Evolutionary conservation across 306 rosid species (phyloP).

Genomic region (Citrullus mucosospermus): DNA sequence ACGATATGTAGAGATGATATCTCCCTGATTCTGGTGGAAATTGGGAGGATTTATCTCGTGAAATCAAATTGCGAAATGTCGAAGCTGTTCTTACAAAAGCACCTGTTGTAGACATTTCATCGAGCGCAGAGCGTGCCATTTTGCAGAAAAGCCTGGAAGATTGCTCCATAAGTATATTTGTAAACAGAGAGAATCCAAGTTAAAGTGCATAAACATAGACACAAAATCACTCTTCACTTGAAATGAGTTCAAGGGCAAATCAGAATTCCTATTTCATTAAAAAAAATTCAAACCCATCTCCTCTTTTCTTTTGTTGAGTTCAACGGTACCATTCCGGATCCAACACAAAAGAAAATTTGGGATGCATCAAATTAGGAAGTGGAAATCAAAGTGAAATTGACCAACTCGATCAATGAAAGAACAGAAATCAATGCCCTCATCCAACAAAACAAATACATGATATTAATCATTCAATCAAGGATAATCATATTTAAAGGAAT

Average conservation of each 20-base stretch:
- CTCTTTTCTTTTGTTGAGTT: neutral
- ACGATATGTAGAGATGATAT: conserved; percentile 80
- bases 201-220: neutral
- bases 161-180: neutral
- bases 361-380: neutral
- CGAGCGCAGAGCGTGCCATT: conserved; percentile 69
- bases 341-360: neutral
- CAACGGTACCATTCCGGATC: neutral
- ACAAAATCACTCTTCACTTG: neutral
- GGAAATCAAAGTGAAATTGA: neutral
- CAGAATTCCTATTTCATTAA: neutral
- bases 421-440: neutral
- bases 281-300: neutral
- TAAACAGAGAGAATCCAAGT: neutral
- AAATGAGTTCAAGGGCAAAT: neutral
- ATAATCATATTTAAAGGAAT: neutral
- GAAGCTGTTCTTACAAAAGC: conserved; percentile 84
- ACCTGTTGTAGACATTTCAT: conserved; percentile 63
- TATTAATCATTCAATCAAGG: neutral
- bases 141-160: conserved; percentile 26
- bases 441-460: neutral
- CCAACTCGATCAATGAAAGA: neutral
- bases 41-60: conserved; percentile 36
- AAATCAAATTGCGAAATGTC: conserved; percentile 48
- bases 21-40: conserved; percentile 74